Conservation (phyloP, 192 early-diverging fungal species). For the Glomus cerebriforme region DNA sequence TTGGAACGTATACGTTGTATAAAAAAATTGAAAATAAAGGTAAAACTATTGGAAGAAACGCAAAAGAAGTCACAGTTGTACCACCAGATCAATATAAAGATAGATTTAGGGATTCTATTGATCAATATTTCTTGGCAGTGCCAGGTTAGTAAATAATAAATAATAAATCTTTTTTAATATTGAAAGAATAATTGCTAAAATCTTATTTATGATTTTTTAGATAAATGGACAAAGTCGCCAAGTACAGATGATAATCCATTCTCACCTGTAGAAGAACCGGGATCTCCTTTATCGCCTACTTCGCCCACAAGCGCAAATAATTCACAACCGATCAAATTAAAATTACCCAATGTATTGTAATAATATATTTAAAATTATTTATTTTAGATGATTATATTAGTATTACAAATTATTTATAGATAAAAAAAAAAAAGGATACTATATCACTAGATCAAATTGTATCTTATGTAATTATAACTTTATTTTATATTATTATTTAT, state of each 20-base stretch:
- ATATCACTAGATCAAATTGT: too few relatives aligned
- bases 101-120: slow-evolving; percentile 89
- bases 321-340: neutral
- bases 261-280: neutral
- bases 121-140: slow-evolving; percentile 83
- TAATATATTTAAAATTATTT: neutral
- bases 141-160: slow-evolving; percentile 55
- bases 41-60: slow-evolving; percentile 67
- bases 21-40: slow-evolving; percentile 86
- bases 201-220: neutral
- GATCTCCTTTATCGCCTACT: neutral
- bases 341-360: slow-evolving; percentile 21
- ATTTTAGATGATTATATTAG: too few relatives aligned
- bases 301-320: neutral
- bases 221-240: slow-evolving; percentile 7
- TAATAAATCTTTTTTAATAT: neutral
- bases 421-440: too few relatives aligned
- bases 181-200: neutral
- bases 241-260: neutral
- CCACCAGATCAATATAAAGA: slow-evolving; percentile 92
- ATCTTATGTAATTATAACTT: too few relatives aligned
- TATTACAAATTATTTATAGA: too few relatives aligned
- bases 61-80: slow-evolving; percentile 89
- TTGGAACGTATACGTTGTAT: slow-evolving; percentile 96
- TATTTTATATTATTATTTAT: too few relatives aligned